phyloP scores from a whole-genome alignment of 129 eudicot genomes.

The Flaveria ramosissima region DNA sequence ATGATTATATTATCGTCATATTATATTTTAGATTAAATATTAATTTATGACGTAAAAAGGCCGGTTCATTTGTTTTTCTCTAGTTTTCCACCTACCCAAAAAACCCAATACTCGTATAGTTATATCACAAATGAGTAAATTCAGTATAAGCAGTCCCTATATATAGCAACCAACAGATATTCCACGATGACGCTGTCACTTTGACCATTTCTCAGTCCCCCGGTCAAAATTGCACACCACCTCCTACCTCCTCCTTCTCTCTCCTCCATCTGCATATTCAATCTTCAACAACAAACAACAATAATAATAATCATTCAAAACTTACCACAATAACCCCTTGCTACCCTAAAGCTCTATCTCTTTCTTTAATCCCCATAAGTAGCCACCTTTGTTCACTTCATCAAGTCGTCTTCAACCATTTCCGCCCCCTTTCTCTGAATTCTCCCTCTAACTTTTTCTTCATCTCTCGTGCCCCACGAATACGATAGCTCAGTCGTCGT shows the following conservation, averaged over 20 bases:
- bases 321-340: neutral
- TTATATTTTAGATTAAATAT: too few relatives aligned
- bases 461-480: conserved; percentile 25
- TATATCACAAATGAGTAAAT: neutral
- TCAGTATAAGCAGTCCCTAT: conserved; percentile 11
- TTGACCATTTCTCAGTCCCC: conserved; percentile 37
- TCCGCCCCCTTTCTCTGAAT: conserved; percentile 43
- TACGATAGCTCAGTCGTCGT: conserved; percentile 28
- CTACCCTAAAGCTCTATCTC: neutral
- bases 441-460: conserved; percentile 2
- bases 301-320: conserved; percentile 10
- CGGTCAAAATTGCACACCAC: conserved; percentile 41
- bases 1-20: too few relatives aligned
- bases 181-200: conserved; percentile 31
- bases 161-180: conserved; percentile 38
- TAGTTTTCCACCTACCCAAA: too few relatives aligned
- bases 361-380: neutral
- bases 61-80: neutral
- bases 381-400: neutral
- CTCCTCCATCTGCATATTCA: conserved; percentile 6
- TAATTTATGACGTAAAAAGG: too few relatives aligned
- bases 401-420: conserved; percentile 36
- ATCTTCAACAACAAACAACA: conserved; percentile 8
- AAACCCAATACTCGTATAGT: too few relatives aligned
- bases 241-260: neutral